Evolutionary conservation across 169 alveolate species (phyloP), one percentile per base, ranked within the genome.

Genomic region (Plasmodium reichenowi): DNA sequence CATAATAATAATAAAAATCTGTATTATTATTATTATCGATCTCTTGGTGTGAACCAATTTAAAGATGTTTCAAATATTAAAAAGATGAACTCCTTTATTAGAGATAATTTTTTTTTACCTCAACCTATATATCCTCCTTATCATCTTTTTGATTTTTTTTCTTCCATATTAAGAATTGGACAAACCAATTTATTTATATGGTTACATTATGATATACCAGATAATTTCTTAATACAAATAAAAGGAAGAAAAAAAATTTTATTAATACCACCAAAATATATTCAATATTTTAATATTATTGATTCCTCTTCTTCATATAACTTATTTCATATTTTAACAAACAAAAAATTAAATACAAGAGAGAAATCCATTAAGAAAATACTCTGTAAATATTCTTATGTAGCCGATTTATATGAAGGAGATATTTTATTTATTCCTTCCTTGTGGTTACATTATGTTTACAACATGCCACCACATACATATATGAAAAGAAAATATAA

Each of bases 191-290:
- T 85, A 20, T 85, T 85, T 60, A 85, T 85, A 38, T 85, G 91
- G 91, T 29, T 85, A 62, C 91, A 85, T 48, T 85, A 85, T 59
- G 91, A 85, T 58, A 85, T 71, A 47, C 91, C 91, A 20, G 91
- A 85, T 47, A 85, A 85, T 58, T 85, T 85, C 62, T 63, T 85
- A 56, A 85, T 85, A 38, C 91, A 85, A 54, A 73, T 85, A 85
- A 85, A 58, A 85, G 91, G 91, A 85, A 85, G 91, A 58, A 85
- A 85, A 70, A 85, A 70, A 70, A 66, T 85, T 70, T 58, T 85
- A 59, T 58, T 85, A 70, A 85, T 85, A 9, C 91, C 72, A 3
- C 91, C 91, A 2, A 68, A 85, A 50, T 85, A 32, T 59, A 64
- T 85, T 47, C 70, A 67, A 70, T 85, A 85, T 85, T 85, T 85